Evolutionary conservation across 108 stramenopile genomes (phyloP), one percentile per base, ranked within the genome.

Genomic region (Pseudonitzschia delicatissima): DNA sequence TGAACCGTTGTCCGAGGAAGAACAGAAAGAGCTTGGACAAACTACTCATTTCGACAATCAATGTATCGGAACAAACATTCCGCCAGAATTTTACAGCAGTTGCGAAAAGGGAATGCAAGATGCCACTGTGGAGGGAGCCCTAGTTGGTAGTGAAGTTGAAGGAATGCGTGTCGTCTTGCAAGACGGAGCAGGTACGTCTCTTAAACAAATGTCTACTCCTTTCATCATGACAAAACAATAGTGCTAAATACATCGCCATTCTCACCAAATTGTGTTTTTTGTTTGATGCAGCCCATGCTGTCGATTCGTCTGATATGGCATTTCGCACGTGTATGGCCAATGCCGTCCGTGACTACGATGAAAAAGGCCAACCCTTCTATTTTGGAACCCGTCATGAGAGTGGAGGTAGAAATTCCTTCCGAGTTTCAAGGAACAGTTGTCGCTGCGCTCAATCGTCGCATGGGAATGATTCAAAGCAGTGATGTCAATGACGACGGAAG

Each of bases 371-470:
- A 82, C 37, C 90, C 96, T 7, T 82, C 68, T 52, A 82, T 99
- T 25, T 62, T 98, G 58, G 99, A 99, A 72, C 99, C 99, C 15
- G 81, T 98, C 31, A 99, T 99, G 99, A 84, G 71, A 5, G 88
- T 98, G 25, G 91, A 98, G 74, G 81, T 99, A 36, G 83, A 87
- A 51, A 88, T 91, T 28, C 99, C 99, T 5, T 71, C 87, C 13
- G 98, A 99, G 59, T 99, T 98, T 77, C 99, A 99, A 77, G 99
- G 99, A 25, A 68, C 91, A 17, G 90, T 98, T 28, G 95, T 97
- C 18, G 94, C 94, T 27, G 95, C 90, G 15, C 45, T 99, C 64
- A 99, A 96, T 67, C 79, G 87, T 50, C 86, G 99, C 12, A 93
- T 92, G 84, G 99, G 97, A 15, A 60, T 96, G 69, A 98, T 99